phyloP scores from a whole-genome alignment of 768 basidiomycete species.

The Termitomyces sp. region DNA sequence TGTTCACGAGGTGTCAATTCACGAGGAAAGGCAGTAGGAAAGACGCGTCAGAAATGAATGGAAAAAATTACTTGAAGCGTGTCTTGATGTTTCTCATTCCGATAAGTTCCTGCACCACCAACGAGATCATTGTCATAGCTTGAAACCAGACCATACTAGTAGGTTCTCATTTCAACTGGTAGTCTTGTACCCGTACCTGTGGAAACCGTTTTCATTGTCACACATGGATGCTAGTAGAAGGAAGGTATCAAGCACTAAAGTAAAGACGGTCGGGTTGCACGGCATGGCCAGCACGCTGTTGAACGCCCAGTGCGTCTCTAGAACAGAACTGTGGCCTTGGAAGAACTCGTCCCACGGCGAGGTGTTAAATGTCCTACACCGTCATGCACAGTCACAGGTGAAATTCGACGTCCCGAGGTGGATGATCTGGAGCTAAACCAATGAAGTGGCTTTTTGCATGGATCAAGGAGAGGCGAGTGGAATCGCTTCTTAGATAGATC shows the following conservation, averaged over 20 bases:
- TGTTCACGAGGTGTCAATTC: no score
- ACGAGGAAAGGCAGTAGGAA: no score
- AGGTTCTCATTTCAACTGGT: no score
- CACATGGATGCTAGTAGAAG: no score
- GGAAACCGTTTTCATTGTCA: no score
- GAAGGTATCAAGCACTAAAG: not conserved
- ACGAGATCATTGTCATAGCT: no score
- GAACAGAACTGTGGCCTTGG: not conserved
- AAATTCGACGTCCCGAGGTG: not conserved
- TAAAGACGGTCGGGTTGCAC: not conserved
- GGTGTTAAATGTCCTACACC: not conserved
- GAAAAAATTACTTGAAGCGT: no score
- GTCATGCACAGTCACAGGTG: not conserved
- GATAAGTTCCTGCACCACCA: no score
- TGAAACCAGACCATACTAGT: no score
- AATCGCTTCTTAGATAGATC: not conserved
- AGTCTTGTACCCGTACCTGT: no score
- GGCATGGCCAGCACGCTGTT: not conserved
- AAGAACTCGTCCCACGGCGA: not conserved
- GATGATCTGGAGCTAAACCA: slow-evolving; percentile 3
- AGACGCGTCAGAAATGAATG: no score
- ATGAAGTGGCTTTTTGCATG: slow-evolving; percentile 2
- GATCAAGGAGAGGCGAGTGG: slow-evolving; percentile 1
- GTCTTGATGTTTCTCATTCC: no score
- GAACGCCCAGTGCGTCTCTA: not conserved